Conservation (phyloP, 345 rosid species). For the Dipteronia sinensis region DNA sequence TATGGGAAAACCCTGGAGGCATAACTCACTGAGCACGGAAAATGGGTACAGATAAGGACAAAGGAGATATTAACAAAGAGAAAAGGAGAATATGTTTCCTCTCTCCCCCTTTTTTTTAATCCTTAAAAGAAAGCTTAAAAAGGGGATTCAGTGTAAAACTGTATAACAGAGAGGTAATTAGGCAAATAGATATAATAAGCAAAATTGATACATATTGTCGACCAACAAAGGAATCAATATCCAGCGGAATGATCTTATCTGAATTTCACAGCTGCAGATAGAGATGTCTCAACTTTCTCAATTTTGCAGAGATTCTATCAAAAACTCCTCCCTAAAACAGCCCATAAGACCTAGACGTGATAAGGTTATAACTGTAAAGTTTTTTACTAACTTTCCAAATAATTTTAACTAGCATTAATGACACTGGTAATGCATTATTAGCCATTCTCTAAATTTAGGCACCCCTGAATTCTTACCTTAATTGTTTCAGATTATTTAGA, state of each 20-base stretch:
- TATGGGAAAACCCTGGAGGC: constrained; percentile 3
- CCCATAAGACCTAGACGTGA: constrained; percentile 14
- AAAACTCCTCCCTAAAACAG: constrained; percentile 29
- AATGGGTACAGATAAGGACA: constrained; percentile 12
- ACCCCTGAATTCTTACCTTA: constrained; percentile 20
- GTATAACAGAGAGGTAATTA: neutral
- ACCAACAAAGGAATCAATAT: neutral
- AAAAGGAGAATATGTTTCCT: constrained; percentile 1
- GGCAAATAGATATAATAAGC: constrained; percentile 10
- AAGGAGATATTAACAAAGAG: constrained; percentile 21
- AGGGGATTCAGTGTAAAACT: neutral
- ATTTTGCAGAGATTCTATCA: constrained; percentile 23
- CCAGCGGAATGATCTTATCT: constrained; percentile 4
- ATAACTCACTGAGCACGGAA: constrained; percentile 11
- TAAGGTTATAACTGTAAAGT: constrained; percentile 13
- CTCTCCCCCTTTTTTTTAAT: neutral
- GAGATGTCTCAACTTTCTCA: constrained; percentile 11
- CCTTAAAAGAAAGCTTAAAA: constrained; percentile 13
- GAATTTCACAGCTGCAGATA: constrained; percentile 21
- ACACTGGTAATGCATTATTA: constrained; percentile 11
- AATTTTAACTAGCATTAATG: constrained; percentile 17
- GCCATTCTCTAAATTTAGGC: constrained; percentile 15
- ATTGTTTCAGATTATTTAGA: constrained; percentile 13
- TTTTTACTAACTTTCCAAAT: constrained; percentile 29
- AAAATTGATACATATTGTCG: constrained; percentile 4